These are phyloP conservation scores for Grammothele lineata DNA, from an alignment of 768 basidiomycete species.

Conservation along the genomic window DNA sequence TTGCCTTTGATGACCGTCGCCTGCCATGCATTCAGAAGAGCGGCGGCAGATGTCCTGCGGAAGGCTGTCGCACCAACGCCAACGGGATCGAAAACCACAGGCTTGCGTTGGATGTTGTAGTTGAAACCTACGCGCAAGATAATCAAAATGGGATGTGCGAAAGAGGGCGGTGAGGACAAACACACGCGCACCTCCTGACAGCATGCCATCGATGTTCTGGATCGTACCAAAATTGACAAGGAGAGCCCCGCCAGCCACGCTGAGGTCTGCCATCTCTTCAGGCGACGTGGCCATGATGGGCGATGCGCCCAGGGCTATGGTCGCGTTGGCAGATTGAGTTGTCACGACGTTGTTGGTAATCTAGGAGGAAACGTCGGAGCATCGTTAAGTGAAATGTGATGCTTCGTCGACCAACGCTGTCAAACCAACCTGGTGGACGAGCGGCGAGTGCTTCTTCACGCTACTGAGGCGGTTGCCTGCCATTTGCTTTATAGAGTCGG, in stretches of 20 bases:
- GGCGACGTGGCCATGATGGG: conserved; percentile 92
- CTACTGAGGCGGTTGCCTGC: conserved; percentile 47
- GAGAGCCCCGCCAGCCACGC: conserved; percentile 58
- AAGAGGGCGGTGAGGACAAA: not conserved
- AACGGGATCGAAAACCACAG: conserved; percentile 88
- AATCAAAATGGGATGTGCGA: not conserved
- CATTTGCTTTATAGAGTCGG: conserved; percentile 34
- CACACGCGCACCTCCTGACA: conserved; percentile 53
- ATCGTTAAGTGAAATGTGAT: no score
- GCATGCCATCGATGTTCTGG: conserved; percentile 66
- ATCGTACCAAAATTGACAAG: conserved; percentile 89
- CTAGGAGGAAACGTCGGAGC: conserved; percentile 33
- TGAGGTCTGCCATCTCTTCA: conserved; percentile 78
- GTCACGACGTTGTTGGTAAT: conserved; percentile 89
- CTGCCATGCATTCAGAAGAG: conserved; percentile 74
- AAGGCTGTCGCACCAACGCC: conserved; percentile 81
- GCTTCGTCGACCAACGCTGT: no score
- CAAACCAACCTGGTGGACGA: conserved; percentile 70
- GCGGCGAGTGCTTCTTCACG: conserved; percentile 53
- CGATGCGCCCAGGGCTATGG: conserved; percentile 81
- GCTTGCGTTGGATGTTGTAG: conserved; percentile 59
- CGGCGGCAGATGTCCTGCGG: conserved; percentile 60
- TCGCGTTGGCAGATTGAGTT: conserved; percentile 87
- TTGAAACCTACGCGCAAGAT: conserved; percentile 7
- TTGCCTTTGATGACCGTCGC: conserved; percentile 94